Percentiles rank a stretch among this genome's conserved stretches.
Evolutionary conservation across 2,329 filamentous ascomycete species (phyloP).

Genomic region (Pseudocercospora crystallina): DNA sequence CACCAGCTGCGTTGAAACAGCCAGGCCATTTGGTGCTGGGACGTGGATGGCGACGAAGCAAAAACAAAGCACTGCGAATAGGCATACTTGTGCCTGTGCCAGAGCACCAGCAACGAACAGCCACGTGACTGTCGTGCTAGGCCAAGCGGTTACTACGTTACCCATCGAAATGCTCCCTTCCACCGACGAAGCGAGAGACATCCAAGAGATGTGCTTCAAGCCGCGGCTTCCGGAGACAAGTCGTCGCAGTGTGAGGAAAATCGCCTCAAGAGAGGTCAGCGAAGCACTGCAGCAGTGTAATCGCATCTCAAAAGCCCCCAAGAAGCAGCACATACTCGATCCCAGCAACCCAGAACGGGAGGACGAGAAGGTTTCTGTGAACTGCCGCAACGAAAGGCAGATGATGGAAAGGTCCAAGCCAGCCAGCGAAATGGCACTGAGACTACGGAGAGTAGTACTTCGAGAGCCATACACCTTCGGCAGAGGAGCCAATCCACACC

Average conservation of each 20-base stretch:
- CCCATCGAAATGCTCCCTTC: background rate
- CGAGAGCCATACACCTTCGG: background rate
- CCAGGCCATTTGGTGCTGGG: too few relatives aligned
- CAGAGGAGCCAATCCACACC: too few relatives aligned
- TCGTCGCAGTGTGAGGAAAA: background rate
- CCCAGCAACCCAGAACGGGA: background rate
- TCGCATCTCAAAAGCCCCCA: background rate
- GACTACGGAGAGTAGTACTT: background rate
- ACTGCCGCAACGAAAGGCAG: too few relatives aligned
- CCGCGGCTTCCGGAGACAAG: constrained; percentile 6
- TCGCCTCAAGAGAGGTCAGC: background rate
- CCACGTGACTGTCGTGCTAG: too few relatives aligned
- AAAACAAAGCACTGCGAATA: too few relatives aligned
- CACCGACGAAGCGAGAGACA: constrained; percentile 4
- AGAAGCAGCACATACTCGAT: background rate
- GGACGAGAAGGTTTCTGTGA: background rate
- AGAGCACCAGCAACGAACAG: too few relatives aligned
- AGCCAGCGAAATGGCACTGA: background rate
- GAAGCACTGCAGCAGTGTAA: background rate
- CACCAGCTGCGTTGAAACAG: too few relatives aligned
- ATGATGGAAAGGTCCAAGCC: background rate
- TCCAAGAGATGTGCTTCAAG: constrained; percentile 10
- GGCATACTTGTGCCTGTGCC: too few relatives aligned
- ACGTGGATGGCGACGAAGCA: too few relatives aligned
- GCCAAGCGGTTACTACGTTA: too few relatives aligned